Conservation (phyloP, 352 stramenopile species). For the Globisporangium nagaii region DNA sequence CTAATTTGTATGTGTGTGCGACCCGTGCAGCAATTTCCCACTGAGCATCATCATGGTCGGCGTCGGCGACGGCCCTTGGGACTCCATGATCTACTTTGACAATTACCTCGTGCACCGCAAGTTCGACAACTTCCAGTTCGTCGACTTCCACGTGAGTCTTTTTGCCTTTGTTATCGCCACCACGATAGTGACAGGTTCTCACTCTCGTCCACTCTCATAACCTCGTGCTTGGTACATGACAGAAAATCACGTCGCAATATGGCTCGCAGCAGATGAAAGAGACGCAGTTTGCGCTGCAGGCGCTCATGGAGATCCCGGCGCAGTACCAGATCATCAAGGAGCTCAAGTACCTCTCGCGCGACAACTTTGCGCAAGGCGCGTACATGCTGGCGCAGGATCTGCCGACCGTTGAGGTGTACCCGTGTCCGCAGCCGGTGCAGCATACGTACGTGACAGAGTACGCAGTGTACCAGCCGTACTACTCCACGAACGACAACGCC, state of each 20-base stretch:
- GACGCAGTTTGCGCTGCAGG: slow-evolving; percentile 72
- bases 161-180: too few relatives aligned
- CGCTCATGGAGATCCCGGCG: slow-evolving; percentile 82
- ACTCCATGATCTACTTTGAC: slow-evolving; percentile 79
- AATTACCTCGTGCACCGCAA: slow-evolving; percentile 69
- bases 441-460: slow-evolving; percentile 20
- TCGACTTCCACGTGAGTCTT: slow-evolving; percentile 63
- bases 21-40: slow-evolving; percentile 52
- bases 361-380: slow-evolving; percentile 18
- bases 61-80: slow-evolving; percentile 77
- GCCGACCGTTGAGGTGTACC: slow-evolving; percentile 63
- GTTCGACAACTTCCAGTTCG: slow-evolving; percentile 88
- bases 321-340: slow-evolving; percentile 80
- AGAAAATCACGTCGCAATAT: slow-evolving; percentile 55
- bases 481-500: not conserved
- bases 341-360: slow-evolving; percentile 46
- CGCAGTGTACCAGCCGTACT: slow-evolving; percentile 23
- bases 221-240: not conserved
- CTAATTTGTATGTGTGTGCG: not conserved
- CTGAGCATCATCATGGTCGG: slow-evolving; percentile 79
- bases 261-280: slow-evolving; percentile 40
- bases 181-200: too few relatives aligned
- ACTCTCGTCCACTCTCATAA: not conserved
- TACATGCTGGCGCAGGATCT: slow-evolving; percentile 48
- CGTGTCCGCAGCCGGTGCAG: slow-evolving; percentile 29